Evolutionary conservation across 2,329 filamentous ascomycete genomes (phyloP).

Genomic region (Colletotrichum agaves): DNA sequence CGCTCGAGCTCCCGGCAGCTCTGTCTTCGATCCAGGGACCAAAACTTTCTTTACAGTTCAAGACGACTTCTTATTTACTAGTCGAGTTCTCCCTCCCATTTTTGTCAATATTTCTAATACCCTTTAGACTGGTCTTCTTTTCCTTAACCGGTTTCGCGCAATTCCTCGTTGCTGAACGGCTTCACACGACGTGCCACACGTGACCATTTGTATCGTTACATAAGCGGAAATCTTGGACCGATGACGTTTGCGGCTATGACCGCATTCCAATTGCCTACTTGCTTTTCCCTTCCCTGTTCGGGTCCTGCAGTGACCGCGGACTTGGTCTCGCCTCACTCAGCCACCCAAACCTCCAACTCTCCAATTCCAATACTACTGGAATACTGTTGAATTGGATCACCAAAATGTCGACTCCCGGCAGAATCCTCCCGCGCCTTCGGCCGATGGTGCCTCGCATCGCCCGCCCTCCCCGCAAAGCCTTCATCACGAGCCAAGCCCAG

Average conservation of each 20-base stretch:
- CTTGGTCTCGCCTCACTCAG: slow-evolving; percentile 27
- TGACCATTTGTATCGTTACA: neutral
- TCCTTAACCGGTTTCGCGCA: too few species aligned
- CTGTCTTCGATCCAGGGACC: neutral
- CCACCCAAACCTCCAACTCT: slow-evolving; percentile 15
- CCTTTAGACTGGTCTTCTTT: too few species aligned
- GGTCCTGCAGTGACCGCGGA: slow-evolving; percentile 26
- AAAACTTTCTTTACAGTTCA: neutral
- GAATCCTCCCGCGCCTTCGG: slow-evolving; percentile 46
- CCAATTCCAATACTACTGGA: slow-evolving; percentile 2
- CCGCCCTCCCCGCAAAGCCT: slow-evolving; percentile 44
- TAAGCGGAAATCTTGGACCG: slow-evolving; percentile 39
- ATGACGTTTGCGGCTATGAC: slow-evolving; percentile 47
- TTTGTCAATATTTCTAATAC: too few species aligned
- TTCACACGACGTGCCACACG: neutral
- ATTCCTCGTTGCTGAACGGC: neutral
- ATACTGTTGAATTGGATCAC: slow-evolving; percentile 16
- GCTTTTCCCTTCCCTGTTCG: neutral
- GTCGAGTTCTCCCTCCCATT: too few species aligned
- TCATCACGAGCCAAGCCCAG: slow-evolving; percentile 43
- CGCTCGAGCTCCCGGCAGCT: neutral
- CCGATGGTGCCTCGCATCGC: slow-evolving; percentile 42
- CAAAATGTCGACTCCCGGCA: slow-evolving; percentile 44
- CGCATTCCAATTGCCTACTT: slow-evolving; percentile 26
- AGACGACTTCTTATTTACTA: too few species aligned